Evolutionary conservation across 1,284 basidiomycete genomes (phyloP), one percentile per base, ranked within the genome.

Genomic region (Apiotrichum domesticum): DNA sequence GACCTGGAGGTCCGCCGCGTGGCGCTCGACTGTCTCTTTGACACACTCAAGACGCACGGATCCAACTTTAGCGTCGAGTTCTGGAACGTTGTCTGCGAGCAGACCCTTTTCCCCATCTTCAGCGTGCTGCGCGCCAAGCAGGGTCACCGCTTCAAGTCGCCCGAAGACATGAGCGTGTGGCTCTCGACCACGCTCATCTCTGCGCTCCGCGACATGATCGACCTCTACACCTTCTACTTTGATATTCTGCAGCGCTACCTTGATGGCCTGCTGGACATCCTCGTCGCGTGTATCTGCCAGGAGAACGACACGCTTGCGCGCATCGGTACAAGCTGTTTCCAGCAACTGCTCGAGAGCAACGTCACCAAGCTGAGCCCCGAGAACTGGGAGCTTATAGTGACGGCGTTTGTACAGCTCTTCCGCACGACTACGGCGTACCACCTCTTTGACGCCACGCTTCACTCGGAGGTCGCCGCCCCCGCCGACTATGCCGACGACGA

Each of bases 141-240:
- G 32, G 13, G n/a, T 14, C 94, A 97, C 72, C 77, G 93, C 34
- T 98, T 98, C 80, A 90, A 82, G 70, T 94, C 91, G 2, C 91
- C 97, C 69, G 96, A 98, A 72, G 96, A 98, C 68, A 96, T 98
- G 92, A 96, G 92, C 67, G 94, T 99, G 13, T 99, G 96, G 96
- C 79, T 99, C 48, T 97, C 93, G 45, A 98, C 96, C 7, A 99
- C 96, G 1, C 94, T 99, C 87, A 98, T 99, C 55, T 95, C 98
- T 72, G 96, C 96, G 1, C 81, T 99, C 56, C 85, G 96, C 39
- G 91, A 98, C 75, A 81, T 98, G 62, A 90, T 99, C 61, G 91
- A 96, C 71, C 83, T 99, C 21, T 99, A 96, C 77, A 96, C 96
- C 2, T 90, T 85, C 78, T 96, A 93, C 79, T 98, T 98, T 74